Evolutionary conservation across 495 filamentous ascomycete species (phyloP).

Genomic region (Penicillium egyptiacum): DNA sequence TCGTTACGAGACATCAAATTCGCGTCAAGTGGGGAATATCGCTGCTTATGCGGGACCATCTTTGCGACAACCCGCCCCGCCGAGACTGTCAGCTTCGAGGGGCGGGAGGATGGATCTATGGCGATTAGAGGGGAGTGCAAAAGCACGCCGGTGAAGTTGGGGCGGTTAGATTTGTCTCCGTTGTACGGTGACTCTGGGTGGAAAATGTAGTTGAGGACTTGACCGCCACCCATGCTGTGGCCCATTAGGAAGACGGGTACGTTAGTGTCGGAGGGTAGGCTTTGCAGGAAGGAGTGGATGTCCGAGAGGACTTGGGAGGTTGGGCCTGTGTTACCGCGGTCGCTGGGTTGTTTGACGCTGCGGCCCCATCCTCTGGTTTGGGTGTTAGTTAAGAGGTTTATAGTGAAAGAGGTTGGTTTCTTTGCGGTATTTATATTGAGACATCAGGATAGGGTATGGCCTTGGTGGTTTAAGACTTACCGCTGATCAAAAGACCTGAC

Average conservation of each 20-base stretch:
- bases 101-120: constrained; percentile 61
- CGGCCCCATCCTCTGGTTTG: constrained; percentile 53
- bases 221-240: constrained; percentile 81
- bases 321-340: constrained; percentile 68
- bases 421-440: neutral
- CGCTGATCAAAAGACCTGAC: constrained; percentile 79
- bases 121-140: constrained; percentile 69
- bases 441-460: neutral
- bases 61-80: constrained; percentile 63
- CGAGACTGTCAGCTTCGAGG: constrained; percentile 54
- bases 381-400: neutral
- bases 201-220: constrained; percentile 44
- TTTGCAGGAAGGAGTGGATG: constrained; percentile 65
- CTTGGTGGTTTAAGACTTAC: constrained; percentile 14
- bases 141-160: constrained; percentile 63
- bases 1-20: constrained; percentile 63
- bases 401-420: neutral
- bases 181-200: constrained; percentile 25
- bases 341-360: constrained; percentile 41
- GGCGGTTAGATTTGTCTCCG: constrained; percentile 30
- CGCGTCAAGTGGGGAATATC: constrained; percentile 52
- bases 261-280: constrained; percentile 35
- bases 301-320: constrained; percentile 71
- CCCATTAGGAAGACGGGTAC: constrained; percentile 81
- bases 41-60: constrained; percentile 60